Evolutionary conservation across 179 eudicot genomes (phyloP), one percentile per base, ranked within the genome.

Genomic region (Beta lomatogona): DNA sequence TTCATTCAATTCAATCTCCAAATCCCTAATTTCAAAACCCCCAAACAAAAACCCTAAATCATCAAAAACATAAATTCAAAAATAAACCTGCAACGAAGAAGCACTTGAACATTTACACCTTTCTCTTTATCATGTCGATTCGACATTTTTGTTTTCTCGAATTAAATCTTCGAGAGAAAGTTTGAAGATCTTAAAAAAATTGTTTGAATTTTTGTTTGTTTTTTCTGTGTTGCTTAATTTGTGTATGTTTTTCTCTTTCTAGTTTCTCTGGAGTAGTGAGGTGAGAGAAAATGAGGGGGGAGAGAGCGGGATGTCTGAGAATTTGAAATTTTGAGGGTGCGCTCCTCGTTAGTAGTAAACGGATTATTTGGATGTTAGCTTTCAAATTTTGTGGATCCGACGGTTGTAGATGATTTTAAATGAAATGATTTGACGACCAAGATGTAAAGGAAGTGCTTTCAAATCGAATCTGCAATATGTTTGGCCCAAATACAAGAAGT

Each of bases 91-190:
- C 98, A 94, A 74, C 98, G 97, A 54, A 94, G 94, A 54, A 94
- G 88, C 15, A 94, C 98, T 87, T 94, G 98, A 36, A 94, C 97
- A 77, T 94, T 93, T 1, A 94, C 98, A 19, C 98, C 97, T 72
- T 92, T 91, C 85, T 94, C 97, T 72, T 91, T 93, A 58, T 90
- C 95, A 22, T 87, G 90, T 54, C 93, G 90, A 82, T 73, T 82
- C 36, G 97, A 91, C 97, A 94, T 94, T 73, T 6, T 31, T 53
- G 4, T 0, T 2, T 9, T 7, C 41, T 4, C 10, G 3, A 9
- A 10, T 50, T 15, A 6, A 78, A 54, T 66, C 14, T 66, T 25
- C 28, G 1, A 25, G 28, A 25, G 28, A 25, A 25, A 25, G 1
- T 0, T 55, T 15, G 63, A 69, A 48, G 83, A 68, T 73, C 55